phyloP scores from a whole-genome alignment of 108 stramenopile species.

The Cyclotella sp. region DNA sequence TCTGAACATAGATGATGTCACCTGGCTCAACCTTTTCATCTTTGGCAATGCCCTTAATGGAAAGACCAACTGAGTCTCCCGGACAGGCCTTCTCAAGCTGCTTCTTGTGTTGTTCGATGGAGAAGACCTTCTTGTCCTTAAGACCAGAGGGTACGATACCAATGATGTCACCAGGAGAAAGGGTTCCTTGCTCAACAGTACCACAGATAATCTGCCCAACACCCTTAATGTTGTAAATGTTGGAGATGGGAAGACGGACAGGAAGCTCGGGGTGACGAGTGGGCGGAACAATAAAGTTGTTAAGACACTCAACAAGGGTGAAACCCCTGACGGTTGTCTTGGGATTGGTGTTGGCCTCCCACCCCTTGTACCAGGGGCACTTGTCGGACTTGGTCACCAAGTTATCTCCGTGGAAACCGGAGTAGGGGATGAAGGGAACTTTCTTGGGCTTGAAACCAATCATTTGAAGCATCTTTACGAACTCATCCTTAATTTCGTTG shows the following conservation, averaged over 20 bases:
- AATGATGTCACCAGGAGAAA: constrained; percentile 70
- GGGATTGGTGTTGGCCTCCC: constrained; percentile 70
- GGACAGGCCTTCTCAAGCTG: constrained; percentile 69
- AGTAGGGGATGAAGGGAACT: constrained; percentile 84
- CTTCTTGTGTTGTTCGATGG: constrained; percentile 86
- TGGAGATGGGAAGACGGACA: constrained; percentile 80
- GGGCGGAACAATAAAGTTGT: constrained; percentile 79
- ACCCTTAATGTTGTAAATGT: constrained; percentile 86
- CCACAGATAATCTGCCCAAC: constrained; percentile 82
- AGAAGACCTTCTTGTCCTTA: constrained; percentile 79
- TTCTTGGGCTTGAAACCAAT: constrained; percentile 88
- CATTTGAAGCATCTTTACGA: constrained; percentile 79
- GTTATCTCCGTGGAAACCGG: constrained; percentile 82
- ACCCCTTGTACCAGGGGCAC: constrained; percentile 81
- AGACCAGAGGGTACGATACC: constrained; percentile 70
- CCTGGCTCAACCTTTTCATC: constrained; percentile 80
- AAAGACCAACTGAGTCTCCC: constrained; percentile 83
- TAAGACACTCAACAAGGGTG: constrained; percentile 73
- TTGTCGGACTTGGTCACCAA: constrained; percentile 74
- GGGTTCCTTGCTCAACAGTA: constrained; percentile 80
- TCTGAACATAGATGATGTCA: constrained; percentile 80
- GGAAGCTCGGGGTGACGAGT: constrained; percentile 61
- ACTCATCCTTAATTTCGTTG: constrained; percentile 83
- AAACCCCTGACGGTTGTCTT: constrained; percentile 65
- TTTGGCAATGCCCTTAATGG: constrained; percentile 84